A percentile compares a stretch with the other conserved stretches of the same genome.
phyloP scores from a whole-genome alignment of 305 asterid genomes.

The Solanum hybrid region DNA sequence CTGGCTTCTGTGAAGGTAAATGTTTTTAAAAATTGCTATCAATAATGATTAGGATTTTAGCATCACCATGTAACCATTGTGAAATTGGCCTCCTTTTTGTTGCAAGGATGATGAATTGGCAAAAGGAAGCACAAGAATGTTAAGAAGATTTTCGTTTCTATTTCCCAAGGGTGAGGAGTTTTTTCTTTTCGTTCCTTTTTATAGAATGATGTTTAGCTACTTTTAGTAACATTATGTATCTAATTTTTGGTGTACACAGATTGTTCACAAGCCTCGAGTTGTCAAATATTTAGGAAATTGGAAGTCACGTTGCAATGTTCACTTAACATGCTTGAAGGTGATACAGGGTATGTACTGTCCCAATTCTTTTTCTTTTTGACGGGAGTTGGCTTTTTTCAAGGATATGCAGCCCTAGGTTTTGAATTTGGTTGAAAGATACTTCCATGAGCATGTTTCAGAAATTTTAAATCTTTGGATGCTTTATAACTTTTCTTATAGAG shows the following conservation, averaged over 20 bases:
- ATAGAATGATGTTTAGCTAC: not conserved
- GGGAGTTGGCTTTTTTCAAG: not conserved
- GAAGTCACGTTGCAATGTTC: slow-evolving; percentile 65
- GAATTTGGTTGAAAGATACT: not conserved
- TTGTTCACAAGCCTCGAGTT: slow-evolving; percentile 22
- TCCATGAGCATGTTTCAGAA: not conserved
- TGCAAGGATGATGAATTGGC: slow-evolving; percentile 40
- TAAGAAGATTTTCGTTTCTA: slow-evolving; percentile 66
- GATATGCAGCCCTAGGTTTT: not conserved
- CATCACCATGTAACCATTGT: not conserved
- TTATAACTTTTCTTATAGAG: not conserved
- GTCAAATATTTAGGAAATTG: slow-evolving; percentile 38
- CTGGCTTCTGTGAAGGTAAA: slow-evolving; percentile 56
- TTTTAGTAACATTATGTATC: not conserved
- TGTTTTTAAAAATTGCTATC: not conserved
- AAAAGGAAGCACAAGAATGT: slow-evolving; percentile 44
- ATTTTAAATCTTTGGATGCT: not conserved
- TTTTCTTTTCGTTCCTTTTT: not conserved
- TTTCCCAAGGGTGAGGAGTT: slow-evolving; percentile 43
- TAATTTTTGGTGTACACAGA: slow-evolving; percentile 21
- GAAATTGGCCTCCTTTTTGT: not conserved
- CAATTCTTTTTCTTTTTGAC: not conserved
- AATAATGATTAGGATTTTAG: not conserved
- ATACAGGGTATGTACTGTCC: slow-evolving; percentile 58
- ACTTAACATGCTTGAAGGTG: slow-evolving; percentile 92